A percentile compares a stretch with the other conserved stretches of the same genome.
These are phyloP conservation scores for Solioccasus polychromus DNA, from an alignment of 768 basidiomycete species.

Conservation along the genomic window DNA sequence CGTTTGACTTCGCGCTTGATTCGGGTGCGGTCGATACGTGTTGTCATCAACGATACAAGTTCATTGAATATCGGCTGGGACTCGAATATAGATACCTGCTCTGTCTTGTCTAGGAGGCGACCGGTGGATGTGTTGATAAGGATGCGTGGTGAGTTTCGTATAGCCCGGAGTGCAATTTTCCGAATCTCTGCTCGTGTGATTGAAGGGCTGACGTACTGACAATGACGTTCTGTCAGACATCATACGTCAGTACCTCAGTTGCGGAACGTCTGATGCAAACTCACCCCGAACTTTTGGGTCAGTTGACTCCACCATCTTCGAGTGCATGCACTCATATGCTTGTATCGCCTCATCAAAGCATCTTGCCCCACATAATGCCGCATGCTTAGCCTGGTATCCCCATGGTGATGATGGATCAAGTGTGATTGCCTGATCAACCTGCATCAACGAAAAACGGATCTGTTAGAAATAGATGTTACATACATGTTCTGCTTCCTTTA, in stretches of 20 bases:
- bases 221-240: neutral
- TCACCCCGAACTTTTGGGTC: neutral
- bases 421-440: too few species aligned
- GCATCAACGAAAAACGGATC: too few species aligned
- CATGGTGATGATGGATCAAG: neutral
- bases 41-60: neutral
- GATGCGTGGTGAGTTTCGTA: neutral
- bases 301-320: neutral
- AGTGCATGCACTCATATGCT: neutral
- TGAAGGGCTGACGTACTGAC: neutral
- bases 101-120: neutral
- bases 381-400: neutral
- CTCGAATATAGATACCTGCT: neutral
- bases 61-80: neutral
- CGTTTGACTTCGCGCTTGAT: neutral
- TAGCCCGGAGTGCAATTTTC: neutral
- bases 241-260: neutral
- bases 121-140: neutral
- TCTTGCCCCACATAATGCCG: neutral
- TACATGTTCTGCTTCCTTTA: too few species aligned
- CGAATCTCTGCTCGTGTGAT: neutral
- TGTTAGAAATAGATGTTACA: too few species aligned
- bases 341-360: too few species aligned
- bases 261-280: neutral
- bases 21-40: neutral